These are phyloP conservation scores for Emmonsiellopsis sp. DNA, from an alignment of 2,329 filamentous ascomycete species.

Conservation along the genomic window DNA sequence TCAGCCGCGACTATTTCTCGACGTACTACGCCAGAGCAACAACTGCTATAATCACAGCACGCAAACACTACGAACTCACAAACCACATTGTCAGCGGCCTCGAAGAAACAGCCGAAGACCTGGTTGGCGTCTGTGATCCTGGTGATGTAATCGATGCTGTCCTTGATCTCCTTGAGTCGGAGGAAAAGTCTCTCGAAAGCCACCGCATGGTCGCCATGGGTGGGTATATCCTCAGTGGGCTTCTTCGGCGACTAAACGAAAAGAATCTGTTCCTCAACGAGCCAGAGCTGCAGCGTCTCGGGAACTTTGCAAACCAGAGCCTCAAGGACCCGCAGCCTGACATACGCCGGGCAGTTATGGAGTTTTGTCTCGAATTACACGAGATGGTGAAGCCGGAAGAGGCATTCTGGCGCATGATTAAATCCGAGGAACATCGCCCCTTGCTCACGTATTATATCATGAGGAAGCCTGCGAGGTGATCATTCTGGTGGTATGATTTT, in stretches of 20 bases:
- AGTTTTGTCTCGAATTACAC: conserved; percentile 23
- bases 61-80: conserved; percentile 29
- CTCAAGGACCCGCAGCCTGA: conserved; percentile 27
- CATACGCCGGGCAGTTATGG: conserved; percentile 29
- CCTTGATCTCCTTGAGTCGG: conserved; percentile 22
- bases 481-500: neutral
- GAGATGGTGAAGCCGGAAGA: conserved; percentile 21
- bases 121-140: conserved; percentile 23
- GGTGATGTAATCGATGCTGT: conserved; percentile 24
- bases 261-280: conserved; percentile 12
- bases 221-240: conserved; percentile 20
- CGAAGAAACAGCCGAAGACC: conserved; percentile 29
- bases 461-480: conserved; percentile 8
- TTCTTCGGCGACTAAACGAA: conserved; percentile 19
- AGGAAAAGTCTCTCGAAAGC: conserved; percentile 22
- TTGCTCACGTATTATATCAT: conserved; percentile 30
- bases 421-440: conserved; percentile 24
- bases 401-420: conserved; percentile 23
- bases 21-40: conserved; percentile 27
- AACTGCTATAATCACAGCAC: conserved; percentile 28
- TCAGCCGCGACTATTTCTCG: conserved; percentile 27
- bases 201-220: conserved; percentile 29
- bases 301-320: conserved; percentile 23
- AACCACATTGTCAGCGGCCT: conserved; percentile 33
- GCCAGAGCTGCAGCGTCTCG: conserved; percentile 20